Conservation (phyloP, 148 eudicot species). For the Rhododendron vialii region DNA sequence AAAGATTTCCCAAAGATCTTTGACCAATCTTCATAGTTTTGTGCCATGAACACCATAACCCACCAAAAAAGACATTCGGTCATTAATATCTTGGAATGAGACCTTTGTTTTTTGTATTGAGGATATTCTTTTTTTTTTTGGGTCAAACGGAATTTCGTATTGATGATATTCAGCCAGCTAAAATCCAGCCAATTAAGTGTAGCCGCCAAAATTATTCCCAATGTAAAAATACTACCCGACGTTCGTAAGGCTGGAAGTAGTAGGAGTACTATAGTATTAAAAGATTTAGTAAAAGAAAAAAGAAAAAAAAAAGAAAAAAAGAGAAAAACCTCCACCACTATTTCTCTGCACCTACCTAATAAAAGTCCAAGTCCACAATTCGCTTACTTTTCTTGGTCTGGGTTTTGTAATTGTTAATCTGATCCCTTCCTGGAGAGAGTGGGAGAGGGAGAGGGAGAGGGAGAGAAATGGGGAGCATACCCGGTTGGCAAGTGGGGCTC, state of each 20-base stretch:
- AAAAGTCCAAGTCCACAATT: constrained; percentile 5
- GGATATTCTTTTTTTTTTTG: no score
- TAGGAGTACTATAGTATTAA: no score
- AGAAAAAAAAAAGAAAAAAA: background rate
- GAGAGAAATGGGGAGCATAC: constrained; percentile 50
- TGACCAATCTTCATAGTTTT: background rate
- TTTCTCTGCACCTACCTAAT: background rate
- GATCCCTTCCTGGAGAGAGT: background rate
- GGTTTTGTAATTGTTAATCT: background rate
- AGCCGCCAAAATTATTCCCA: background rate
- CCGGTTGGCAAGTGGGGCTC: constrained; percentile 59
- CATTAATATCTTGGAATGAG: no score
- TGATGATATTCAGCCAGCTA: no score
- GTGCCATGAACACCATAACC: background rate
- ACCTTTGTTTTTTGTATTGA: no score
- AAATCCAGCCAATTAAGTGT: background rate
- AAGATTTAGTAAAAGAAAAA: no score
- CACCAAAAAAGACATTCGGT: background rate
- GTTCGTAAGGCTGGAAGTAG: background rate
- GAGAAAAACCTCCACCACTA: background rate
- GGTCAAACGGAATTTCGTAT: no score
- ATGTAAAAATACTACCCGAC: background rate
- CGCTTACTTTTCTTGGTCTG: background rate
- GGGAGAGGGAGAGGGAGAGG: background rate
- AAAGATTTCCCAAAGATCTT: background rate